These are phyloP conservation scores for Brettanomyces custersianus DNA, from an alignment of 805 yeast genomes.

Conservation along the genomic window DNA sequence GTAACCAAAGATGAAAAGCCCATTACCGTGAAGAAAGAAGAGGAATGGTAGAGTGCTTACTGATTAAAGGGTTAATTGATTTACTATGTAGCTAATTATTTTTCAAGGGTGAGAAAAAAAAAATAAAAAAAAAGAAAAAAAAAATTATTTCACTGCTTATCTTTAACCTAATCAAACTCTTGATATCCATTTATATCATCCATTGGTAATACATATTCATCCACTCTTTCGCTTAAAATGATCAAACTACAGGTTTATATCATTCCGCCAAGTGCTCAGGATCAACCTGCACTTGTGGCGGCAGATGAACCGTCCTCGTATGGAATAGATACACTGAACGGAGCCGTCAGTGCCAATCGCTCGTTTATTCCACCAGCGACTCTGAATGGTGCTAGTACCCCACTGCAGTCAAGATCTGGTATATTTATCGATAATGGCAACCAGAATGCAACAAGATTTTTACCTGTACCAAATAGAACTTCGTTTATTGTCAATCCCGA, in stretches of 20 bases:
- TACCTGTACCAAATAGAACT: neutral
- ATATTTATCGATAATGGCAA: neutral
- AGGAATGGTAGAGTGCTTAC: no score
- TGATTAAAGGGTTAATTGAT: no score
- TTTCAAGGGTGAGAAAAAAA: no score
- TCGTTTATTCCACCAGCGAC: constrained; percentile 2
- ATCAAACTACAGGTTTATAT: constrained; percentile 20
- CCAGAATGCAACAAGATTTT: neutral
- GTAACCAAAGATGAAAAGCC: constrained; percentile 13
- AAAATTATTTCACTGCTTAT: no score
- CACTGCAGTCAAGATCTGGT: constrained; percentile 7
- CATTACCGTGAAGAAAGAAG: no score
- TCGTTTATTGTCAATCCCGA: neutral
- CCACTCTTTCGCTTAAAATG: constrained; percentile 9
- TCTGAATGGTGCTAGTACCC: constrained; percentile 21
- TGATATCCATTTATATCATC: no score
- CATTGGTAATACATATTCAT: no score
- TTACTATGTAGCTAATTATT: no score
- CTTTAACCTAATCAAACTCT: no score
- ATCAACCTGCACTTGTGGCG: neutral
- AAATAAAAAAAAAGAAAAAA: no score
- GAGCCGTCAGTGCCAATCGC: neutral
- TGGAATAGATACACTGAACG: neutral
- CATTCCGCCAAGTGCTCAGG: constrained; percentile 18
- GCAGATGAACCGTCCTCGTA: neutral